phyloP scores from a whole-genome alignment of 208 protist species.

The Kentomonas sorsogonicus region DNA sequence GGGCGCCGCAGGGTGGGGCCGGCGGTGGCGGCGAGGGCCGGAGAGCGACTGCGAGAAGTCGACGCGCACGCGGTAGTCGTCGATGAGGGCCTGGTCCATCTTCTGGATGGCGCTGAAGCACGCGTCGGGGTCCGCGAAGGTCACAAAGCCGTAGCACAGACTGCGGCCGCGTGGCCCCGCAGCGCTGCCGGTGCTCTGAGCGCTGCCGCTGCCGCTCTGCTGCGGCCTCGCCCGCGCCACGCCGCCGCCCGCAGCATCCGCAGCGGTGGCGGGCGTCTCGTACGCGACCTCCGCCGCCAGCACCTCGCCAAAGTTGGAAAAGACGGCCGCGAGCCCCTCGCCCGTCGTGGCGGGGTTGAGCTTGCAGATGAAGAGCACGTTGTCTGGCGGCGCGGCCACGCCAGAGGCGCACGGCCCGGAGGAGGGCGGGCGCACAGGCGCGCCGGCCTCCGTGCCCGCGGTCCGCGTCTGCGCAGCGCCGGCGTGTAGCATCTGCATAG shows the following conservation, averaged over 20 bases:
- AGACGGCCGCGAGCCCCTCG: slow-evolving; percentile 95
- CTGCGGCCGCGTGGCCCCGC: no score
- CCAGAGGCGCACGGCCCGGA: no score
- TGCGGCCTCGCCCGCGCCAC: no score
- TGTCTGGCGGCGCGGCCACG: slow-evolving; percentile 94
- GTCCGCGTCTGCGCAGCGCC: no score
- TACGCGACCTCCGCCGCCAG: slow-evolving; percentile 72
- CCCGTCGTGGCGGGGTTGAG: slow-evolving; percentile 95
- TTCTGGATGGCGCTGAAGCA: slow-evolving; percentile 93
- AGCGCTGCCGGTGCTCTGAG: no score
- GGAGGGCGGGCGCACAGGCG: no score
- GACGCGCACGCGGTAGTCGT: slow-evolving; percentile 97
- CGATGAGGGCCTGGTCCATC: slow-evolving; percentile 98
- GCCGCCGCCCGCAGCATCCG: no score
- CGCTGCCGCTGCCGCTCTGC: no score
- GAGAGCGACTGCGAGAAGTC: slow-evolving; percentile 97
- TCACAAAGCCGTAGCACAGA: slow-evolving; percentile 98
- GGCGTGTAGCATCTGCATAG: no score
- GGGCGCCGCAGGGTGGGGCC: no score
- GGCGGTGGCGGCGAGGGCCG: slow-evolving; percentile 75
- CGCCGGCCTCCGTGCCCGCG: no score
- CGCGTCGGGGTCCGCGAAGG: slow-evolving; percentile 91
- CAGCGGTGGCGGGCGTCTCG: slow-evolving; percentile 53
- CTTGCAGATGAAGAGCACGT: slow-evolving; percentile 98
- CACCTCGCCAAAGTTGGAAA: slow-evolving; percentile 94